phyloP scores from a whole-genome alignment of 2,329 filamentous ascomycete species.

The Colletotrichum liaoningense region DNA sequence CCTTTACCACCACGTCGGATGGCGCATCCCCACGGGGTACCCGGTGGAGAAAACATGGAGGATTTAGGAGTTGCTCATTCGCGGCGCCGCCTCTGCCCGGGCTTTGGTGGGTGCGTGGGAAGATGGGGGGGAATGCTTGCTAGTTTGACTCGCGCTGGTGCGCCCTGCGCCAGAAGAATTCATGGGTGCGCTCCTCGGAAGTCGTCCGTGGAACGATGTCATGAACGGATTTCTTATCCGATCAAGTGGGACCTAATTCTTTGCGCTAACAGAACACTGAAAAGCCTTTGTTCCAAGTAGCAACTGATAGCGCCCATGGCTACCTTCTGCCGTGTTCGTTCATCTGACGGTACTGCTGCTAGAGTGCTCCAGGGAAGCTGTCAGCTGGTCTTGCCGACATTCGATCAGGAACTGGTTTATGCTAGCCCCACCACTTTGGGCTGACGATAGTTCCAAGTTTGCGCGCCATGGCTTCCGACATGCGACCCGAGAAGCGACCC shows the following conservation, averaged over 20 bases:
- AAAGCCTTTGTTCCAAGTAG: background rate
- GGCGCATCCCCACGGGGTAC: constrained; percentile 30
- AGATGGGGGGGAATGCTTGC: constrained; percentile 20
- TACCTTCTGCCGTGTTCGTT: no score
- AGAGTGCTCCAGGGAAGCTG: background rate
- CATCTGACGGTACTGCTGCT: background rate
- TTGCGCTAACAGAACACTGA: background rate
- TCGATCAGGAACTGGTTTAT: constrained; percentile 7
- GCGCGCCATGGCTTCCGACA: constrained; percentile 19
- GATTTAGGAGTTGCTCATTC: constrained; percentile 19
- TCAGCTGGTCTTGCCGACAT: constrained; percentile 9
- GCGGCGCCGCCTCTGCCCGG: constrained; percentile 1
- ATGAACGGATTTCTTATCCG: constrained; percentile 7
- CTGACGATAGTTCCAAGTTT: background rate
- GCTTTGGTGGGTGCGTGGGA: background rate
- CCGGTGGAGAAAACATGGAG: constrained; percentile 30
- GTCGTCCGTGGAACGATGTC: constrained; percentile 27
- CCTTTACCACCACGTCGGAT: constrained; percentile 23
- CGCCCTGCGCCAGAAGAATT: constrained; percentile 8
- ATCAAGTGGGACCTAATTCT: background rate
- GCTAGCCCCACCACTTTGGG: constrained; percentile 1
- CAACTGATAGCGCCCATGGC: background rate
- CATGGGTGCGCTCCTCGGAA: constrained; percentile 22
- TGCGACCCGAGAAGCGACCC: constrained; percentile 33
- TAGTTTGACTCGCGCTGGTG: constrained; percentile 26